Base-by-base conservation (phyloP, 345 rosid species). In the sweet orange (Citrus sinensis) region DNA sequence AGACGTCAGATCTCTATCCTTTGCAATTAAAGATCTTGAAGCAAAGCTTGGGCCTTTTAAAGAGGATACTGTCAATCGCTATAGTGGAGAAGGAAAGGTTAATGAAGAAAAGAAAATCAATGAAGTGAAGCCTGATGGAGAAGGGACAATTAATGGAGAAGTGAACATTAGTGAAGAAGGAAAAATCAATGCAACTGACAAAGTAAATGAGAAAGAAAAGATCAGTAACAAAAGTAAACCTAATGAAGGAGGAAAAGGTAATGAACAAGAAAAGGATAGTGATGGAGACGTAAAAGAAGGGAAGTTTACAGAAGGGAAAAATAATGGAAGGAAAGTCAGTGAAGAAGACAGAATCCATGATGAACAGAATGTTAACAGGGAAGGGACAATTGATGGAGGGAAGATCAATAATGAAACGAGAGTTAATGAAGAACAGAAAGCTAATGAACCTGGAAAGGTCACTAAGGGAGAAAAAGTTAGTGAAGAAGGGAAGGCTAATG, bases 11-110 rank as follows among this genome's bases (percentile, higher is more conserved):
- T 73, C 93, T 58, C 75, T 95, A 39, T 86, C 89, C 14, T 72
- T 70, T 30, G 86, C 77, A 19, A 85, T 93, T 74, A 95, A 88
- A 87, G 89, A 88, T 78, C 76, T 87, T 75, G 98, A 93, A 76
- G 89, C 89, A 76, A 87, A 86, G 86, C 87, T 92, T 76, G 92
- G 90, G 75, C 89, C 93, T 39, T 49, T 89, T 62, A 83, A 82
- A 78, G 80, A 81, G 81, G 82, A 24, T 70, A 22, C 60, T 13
- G 51, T 66, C 49, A 27, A 54, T 14, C 55, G 46, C 59, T 58
- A 8, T 61, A 42, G n/a, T 46, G 76, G 70, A 77, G 60, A 77
- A 62, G 68, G 37, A 51, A 55, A 71, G 9, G 27, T 32, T 55
- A 13, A 7, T 13, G 72, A 25, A 69, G 59, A 42, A 49, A 27